Conservation (phyloP, 225 moss, liverwort and hornwort species). For the Lunularia cruciata region DNA sequence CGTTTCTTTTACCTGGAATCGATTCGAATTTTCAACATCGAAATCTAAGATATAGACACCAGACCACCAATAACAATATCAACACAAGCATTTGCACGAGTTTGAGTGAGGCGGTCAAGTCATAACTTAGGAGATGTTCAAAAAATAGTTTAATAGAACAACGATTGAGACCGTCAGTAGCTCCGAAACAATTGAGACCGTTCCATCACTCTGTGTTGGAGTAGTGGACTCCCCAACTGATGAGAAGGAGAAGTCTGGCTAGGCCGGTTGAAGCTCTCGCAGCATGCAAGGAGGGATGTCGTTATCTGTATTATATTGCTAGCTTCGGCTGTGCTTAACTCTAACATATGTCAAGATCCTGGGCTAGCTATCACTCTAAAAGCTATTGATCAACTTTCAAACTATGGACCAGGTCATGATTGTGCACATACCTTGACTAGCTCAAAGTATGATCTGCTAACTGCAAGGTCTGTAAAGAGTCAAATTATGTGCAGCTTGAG, state of each 20-base stretch:
- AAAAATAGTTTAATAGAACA: neutral
- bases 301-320: neutral
- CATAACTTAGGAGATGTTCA: neutral
- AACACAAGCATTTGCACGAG: neutral
- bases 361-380: too few relatives aligned
- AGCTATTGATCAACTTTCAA: too few relatives aligned
- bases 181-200: too few relatives aligned
- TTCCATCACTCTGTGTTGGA: neutral
- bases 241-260: neutral
- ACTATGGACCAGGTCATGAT: neutral
- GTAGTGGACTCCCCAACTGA: constrained; percentile 4
- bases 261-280: neutral
- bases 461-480: neutral
- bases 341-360: neutral
- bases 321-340: neutral
- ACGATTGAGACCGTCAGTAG: neutral
- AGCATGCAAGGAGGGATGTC: neutral
- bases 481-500: neutral
- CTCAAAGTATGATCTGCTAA: neutral
- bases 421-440: neutral
- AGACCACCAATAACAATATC: neutral
- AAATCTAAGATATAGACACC: too few relatives aligned
- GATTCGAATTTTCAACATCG: neutral
- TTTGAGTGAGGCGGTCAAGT: neutral
- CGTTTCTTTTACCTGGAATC: neutral